Percentiles rank a stretch among this genome's conserved stretches.
Conservation (phyloP, 2,329 filamentous ascomycete species). For the Sarocladium oryzae region DNA sequence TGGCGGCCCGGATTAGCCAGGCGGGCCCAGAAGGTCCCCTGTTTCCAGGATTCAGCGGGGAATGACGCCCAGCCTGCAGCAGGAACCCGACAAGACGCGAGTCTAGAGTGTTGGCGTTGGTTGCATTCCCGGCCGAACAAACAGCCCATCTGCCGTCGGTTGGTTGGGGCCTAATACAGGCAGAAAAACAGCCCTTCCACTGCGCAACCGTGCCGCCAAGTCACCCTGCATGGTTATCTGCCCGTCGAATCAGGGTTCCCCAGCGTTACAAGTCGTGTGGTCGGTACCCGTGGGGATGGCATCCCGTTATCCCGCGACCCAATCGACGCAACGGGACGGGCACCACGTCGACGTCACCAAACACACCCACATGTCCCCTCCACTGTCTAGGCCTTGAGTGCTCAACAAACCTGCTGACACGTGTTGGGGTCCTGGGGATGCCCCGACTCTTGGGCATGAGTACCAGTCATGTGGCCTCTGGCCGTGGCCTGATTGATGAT, state of each 20-base stretch:
- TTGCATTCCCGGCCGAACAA: background rate
- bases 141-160: background rate
- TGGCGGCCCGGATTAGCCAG: background rate
- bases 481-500: background rate
- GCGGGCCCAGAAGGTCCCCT: background rate
- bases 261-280: background rate
- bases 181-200: background rate
- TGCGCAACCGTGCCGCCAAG: background rate
- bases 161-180: background rate
- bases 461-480: background rate
- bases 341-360: slow-evolving; percentile 1
- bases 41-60: slow-evolving; percentile 3
- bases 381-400: background rate
- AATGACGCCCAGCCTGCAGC: slow-evolving; percentile 6
- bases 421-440: slow-evolving; percentile 3
- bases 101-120: background rate
- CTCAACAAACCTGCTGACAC: slow-evolving; percentile 9
- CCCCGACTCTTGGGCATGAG: background rate
- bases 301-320: slow-evolving; percentile 3
- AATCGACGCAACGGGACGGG: background rate
- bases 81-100: background rate
- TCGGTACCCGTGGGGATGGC: background rate
- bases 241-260: no score
- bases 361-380: slow-evolving; percentile 4
- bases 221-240: slow-evolving; percentile 1